A percentile compares a stretch with the other conserved stretches of the same genome.
These are phyloP conservation scores for Moricandia moricandioides DNA, from an alignment of 345 rosid genomes.

Conservation along the genomic window DNA sequence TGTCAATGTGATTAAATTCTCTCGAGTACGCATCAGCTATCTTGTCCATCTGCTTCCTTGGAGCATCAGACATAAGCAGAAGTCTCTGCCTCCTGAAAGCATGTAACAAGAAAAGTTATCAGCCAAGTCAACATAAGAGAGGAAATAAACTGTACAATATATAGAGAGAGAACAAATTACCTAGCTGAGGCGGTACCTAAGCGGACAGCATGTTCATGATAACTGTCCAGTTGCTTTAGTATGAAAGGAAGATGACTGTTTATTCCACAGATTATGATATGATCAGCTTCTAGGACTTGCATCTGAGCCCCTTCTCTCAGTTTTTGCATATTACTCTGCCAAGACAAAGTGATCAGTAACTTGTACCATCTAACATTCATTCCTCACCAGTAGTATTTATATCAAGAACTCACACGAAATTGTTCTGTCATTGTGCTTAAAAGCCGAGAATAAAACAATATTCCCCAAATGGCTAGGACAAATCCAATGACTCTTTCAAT, in stretches of 20 bases:
- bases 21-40: constrained; percentile 66
- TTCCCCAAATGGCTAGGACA: constrained; percentile 90
- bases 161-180: constrained; percentile 40
- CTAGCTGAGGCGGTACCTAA: constrained; percentile 92
- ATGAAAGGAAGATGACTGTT: constrained; percentile 77
- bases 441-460: constrained; percentile 86
- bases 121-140: constrained; percentile 9
- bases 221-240: constrained; percentile 84
- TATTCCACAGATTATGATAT: constrained; percentile 85
- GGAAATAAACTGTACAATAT: not conserved
- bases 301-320: constrained; percentile 96
- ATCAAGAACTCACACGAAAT: constrained; percentile 61
- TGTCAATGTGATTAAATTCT: constrained; percentile 82
- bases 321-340: constrained; percentile 84
- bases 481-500: constrained; percentile 80
- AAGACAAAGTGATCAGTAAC: constrained; percentile 30
- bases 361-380: constrained; percentile 12
- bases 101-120: constrained; percentile 13
- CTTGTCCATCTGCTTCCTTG: constrained; percentile 93
- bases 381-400: constrained; percentile 1
- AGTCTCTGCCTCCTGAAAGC: constrained; percentile 81
- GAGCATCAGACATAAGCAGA: constrained; percentile 94
- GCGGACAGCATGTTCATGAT: constrained; percentile 86
- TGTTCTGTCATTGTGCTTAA: constrained; percentile 98
- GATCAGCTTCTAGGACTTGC: constrained; percentile 90